A percentile compares a stretch with the other conserved stretches of the same genome.
phyloP scores from a whole-genome alignment of 768 basidiomycete species.

The Fomitopsis serialis region DNA sequence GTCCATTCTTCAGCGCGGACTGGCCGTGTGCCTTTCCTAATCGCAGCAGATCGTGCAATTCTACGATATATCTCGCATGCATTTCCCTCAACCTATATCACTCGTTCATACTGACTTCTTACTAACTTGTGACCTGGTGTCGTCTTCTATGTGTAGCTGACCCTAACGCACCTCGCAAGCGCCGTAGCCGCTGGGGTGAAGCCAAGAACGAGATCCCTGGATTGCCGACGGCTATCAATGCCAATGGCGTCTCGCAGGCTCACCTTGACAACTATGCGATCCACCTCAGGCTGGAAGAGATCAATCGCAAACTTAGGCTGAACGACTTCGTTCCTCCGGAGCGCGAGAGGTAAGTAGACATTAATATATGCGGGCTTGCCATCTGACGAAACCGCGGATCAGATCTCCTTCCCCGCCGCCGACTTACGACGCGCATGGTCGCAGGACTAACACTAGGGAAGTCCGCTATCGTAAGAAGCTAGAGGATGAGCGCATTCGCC shows the following conservation, averaged over 20 bases:
- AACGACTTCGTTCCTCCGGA: constrained; percentile 97
- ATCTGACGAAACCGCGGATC: constrained; percentile 3
- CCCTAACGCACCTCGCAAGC: constrained; percentile 85
- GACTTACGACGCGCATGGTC: constrained; percentile 95
- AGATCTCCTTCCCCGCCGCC: constrained; percentile 97
- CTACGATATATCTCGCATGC: constrained; percentile 14
- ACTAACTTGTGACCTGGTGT: constrained; percentile 51
- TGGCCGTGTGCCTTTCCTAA: constrained; percentile 7
- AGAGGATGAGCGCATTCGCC: constrained; percentile 85
- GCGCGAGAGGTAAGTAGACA: constrained; percentile 67
- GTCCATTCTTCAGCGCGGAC: constrained; percentile 1
- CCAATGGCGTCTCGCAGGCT: constrained; percentile 88
- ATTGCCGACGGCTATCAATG: constrained; percentile 89
- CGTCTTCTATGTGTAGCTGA: constrained; percentile 54
- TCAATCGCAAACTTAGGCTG: constrained; percentile 88
- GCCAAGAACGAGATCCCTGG: constrained; percentile 88
- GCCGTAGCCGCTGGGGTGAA: constrained; percentile 97
- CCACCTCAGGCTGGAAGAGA: constrained; percentile 93
- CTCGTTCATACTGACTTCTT: constrained; percentile 33
- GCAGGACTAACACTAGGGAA: constrained; percentile 97
- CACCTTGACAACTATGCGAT: constrained; percentile 98
- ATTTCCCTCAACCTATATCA: constrained; percentile 14
- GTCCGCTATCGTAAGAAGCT: constrained; percentile 96
- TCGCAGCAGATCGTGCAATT: constrained; percentile 14
- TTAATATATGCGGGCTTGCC: background rate